phyloP scores from a whole-genome alignment of 1,139 yeast genomes.

The Arxiozyma telluris region DNA sequence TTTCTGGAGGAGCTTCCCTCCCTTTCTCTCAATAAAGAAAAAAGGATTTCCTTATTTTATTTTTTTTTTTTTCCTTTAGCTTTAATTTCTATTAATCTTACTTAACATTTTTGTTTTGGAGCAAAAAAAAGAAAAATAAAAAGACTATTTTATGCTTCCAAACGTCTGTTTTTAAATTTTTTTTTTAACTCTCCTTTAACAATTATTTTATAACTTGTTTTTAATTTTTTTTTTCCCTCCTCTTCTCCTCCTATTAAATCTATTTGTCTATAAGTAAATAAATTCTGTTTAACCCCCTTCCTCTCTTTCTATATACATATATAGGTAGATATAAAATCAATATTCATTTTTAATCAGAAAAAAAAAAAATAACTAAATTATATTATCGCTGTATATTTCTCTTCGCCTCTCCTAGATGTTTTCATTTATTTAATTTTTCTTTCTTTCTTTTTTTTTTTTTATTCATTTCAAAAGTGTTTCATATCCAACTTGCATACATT shows the following conservation, averaged over 20 bases:
- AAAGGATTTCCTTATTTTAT: neutral
- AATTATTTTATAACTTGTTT: constrained; percentile 4
- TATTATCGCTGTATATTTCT: neutral
- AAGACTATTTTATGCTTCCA: neutral
- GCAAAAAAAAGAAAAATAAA: neutral
- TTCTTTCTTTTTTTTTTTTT: neutral
- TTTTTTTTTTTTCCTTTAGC: neutral
- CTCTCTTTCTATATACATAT: neutral
- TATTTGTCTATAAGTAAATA: constrained; percentile 2
- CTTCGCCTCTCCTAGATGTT: neutral
- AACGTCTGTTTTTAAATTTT: too few species aligned
- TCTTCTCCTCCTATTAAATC: neutral
- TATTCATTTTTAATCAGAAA: neutral
- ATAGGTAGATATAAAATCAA: neutral
- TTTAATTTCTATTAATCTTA: neutral
- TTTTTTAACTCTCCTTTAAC: too few species aligned
- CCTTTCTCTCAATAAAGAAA: too few species aligned
- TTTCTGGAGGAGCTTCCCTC: too few species aligned
- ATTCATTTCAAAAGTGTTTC: neutral
- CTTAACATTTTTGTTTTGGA: neutral
- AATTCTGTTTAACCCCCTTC: neutral
- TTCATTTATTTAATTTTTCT: neutral
- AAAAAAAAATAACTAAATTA: too few species aligned
- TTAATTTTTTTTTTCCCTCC: neutral
- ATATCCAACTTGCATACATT: neutral